Evolutionary conservation across 1,284 basidiomycete species (phyloP).

Genomic region (Ceratobasidium sp.): DNA sequence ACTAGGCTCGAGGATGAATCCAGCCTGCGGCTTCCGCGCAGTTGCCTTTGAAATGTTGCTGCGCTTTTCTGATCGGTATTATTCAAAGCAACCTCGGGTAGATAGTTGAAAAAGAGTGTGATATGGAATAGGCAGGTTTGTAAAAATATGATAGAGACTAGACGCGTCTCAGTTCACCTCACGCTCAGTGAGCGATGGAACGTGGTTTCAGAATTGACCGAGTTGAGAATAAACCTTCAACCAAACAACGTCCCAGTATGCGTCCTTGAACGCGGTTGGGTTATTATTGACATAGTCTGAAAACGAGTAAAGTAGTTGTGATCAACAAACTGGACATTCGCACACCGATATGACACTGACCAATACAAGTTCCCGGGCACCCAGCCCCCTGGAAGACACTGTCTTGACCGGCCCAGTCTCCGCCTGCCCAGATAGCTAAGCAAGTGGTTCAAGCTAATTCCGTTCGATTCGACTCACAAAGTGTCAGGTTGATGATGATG

Average conservation of each 20-base stretch:
- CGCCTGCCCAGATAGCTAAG: conserved; percentile 52
- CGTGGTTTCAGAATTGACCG: not conserved
- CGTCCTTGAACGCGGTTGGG: conserved; percentile 66
- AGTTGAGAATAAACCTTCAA: conserved; percentile 52
- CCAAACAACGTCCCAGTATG: conserved; percentile 69
- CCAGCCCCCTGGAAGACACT: conserved; percentile 57
- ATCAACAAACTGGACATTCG: not conserved
- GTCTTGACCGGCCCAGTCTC: conserved; percentile 62
- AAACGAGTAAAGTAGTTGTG: conserved; percentile 1
- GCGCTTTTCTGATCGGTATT: not conserved
- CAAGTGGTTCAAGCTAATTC: not conserved
- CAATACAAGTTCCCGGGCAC: conserved; percentile 61
- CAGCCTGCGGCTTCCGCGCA: not conserved
- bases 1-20: not conserved
- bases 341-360: conserved; percentile 50
- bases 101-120: not conserved
- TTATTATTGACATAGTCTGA: conserved; percentile 67
- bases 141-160: too few relatives aligned
- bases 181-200: too few relatives aligned
- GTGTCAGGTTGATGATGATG: conserved; percentile 65
- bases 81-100: not conserved
- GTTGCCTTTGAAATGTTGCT: not conserved
- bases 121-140: not conserved
- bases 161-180: too few relatives aligned
- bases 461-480: conserved; percentile 54